Base-by-base conservation (phyloP, 148 eudicot species). In the Heliamphora exappendiculata region DNA sequence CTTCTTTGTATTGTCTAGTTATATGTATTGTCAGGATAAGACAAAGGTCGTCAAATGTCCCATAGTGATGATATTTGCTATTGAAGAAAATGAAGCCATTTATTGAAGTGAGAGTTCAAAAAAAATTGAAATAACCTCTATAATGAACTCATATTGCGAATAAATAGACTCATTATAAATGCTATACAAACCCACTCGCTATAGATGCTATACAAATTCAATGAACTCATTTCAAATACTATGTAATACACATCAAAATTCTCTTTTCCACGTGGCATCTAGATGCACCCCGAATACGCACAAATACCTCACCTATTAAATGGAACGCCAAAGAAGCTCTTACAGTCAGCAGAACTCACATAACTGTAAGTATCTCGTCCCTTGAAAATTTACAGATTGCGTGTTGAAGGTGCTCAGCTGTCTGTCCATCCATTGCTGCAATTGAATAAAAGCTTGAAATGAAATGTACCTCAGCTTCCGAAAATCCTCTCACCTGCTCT, bases 401-500 rank as follows among this genome's bases (percentile, higher is more conserved):
- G 54, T 82, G 79, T 70, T 83, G 97, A 78, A 94, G 93, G 83
- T 94, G 98, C 58, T 87, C 90, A 60, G 98, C 92, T 69, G 98
- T 94, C 86, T 94, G 98, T 67, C 98, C 97, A 83, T 94, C 98
- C 97, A 90, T 88, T 74, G 98, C 97, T 71, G 98, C 93, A 79
- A 94, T 79, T 20, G 94, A 91, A 74, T 94, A 94, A 81, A 94
- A 94, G 86, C 98, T 94, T 73, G 98, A 86, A 45, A 92, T 72
- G 78, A 87, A 90, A 81, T 90, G 98, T 44, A 89, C 86, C 81
- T 88, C 89, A 37, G 98, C 91, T 80, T 90, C 89, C 80, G 81
- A 70, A 60, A 94, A 85, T 63, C 80, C 90, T 67, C 55, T 82
- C 69, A 88, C 91, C 76, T 85, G 78, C 72, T 90, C 86, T 86